Percentiles rank a stretch among this genome's conserved stretches.
phyloP scores from a whole-genome alignment of 345 rosid species.

The Corchorus capsularis region DNA sequence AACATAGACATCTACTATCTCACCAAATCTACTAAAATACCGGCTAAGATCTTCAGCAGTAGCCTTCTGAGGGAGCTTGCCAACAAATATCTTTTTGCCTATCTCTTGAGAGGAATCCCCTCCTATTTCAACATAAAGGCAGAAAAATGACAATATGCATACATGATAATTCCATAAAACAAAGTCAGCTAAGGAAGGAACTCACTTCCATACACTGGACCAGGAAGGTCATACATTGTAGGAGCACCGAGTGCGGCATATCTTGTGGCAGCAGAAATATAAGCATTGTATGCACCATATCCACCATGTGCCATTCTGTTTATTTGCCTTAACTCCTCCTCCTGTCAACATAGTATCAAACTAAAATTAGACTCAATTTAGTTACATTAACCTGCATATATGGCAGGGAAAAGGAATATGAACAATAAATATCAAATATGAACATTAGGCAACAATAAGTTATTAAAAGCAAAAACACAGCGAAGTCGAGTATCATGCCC shows the following conservation, averaged over 20 bases:
- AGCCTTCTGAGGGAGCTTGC: constrained; percentile 98
- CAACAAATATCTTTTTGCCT: constrained; percentile 93
- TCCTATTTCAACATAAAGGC: constrained; percentile 44
- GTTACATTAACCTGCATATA: constrained; percentile 11
- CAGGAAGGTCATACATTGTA: constrained; percentile 87
- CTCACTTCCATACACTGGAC: constrained; percentile 84
- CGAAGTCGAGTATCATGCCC: constrained; percentile 43
- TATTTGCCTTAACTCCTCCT: constrained; percentile 78
- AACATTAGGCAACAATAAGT: constrained; percentile 1
- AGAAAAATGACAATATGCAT: neutral
- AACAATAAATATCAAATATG: neutral
- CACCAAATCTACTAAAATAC: constrained; percentile 94
- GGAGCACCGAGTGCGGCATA: constrained; percentile 96
- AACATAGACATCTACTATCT: constrained; percentile 83
- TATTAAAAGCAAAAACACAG: neutral
- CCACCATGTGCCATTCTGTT: constrained; percentile 71
- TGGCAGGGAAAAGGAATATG: neutral
- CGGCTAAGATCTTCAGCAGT: constrained; percentile 77
- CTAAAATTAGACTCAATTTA: neutral
- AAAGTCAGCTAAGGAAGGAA: constrained; percentile 1
- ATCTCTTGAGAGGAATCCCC: constrained; percentile 69
- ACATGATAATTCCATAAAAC: neutral
- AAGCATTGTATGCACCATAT: constrained; percentile 99
- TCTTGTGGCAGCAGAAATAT: constrained; percentile 94
- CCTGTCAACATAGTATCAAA: constrained; percentile 42